Evolutionary conservation across 495 filamentous ascomycete genomes (phyloP).

Genomic region (Penicillium psychrofluorescens): DNA sequence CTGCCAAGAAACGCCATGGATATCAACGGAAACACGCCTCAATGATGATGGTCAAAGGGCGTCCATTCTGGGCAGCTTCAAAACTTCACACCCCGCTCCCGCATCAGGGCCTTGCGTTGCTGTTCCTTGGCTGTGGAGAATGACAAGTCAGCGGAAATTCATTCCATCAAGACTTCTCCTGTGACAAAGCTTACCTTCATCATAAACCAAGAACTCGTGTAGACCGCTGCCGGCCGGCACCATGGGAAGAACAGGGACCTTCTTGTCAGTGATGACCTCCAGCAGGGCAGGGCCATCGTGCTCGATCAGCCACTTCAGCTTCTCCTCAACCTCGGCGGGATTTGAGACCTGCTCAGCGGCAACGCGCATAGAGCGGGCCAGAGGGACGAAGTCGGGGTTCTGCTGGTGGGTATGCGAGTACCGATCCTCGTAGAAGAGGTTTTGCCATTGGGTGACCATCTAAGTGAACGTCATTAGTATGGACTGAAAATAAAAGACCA

Average conservation of each 20-base stretch:
- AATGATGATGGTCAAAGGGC: slow-evolving; percentile 14
- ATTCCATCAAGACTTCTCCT: background rate
- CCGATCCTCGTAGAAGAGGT: slow-evolving; percentile 86
- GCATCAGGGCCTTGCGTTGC: slow-evolving; percentile 64
- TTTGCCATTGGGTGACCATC: slow-evolving; percentile 43
- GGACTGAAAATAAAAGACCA: background rate
- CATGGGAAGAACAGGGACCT: slow-evolving; percentile 98
- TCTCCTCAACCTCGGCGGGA: slow-evolving; percentile 65
- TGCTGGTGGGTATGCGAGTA: slow-evolving; percentile 89
- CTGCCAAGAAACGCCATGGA: slow-evolving; percentile 41
- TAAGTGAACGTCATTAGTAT: no score
- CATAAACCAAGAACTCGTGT: slow-evolving; percentile 91
- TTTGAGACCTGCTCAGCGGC: slow-evolving; percentile 57
- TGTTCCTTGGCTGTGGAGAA: slow-evolving; percentile 60
- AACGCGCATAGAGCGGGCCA: slow-evolving; percentile 78
- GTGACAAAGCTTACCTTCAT: slow-evolving; percentile 51
- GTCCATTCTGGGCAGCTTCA: slow-evolving; percentile 3
- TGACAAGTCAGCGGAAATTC: background rate
- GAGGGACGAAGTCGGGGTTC: slow-evolving; percentile 82
- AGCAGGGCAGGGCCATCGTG: slow-evolving; percentile 71
- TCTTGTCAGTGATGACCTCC: slow-evolving; percentile 61
- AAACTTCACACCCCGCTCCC: slow-evolving; percentile 49
- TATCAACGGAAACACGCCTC: slow-evolving; percentile 27
- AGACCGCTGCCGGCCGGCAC: slow-evolving; percentile 80
- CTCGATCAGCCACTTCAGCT: slow-evolving; percentile 83